Base-by-base conservation (phyloP, 164 flowering plant genomes). In the Magnolia officinalis region DNA sequence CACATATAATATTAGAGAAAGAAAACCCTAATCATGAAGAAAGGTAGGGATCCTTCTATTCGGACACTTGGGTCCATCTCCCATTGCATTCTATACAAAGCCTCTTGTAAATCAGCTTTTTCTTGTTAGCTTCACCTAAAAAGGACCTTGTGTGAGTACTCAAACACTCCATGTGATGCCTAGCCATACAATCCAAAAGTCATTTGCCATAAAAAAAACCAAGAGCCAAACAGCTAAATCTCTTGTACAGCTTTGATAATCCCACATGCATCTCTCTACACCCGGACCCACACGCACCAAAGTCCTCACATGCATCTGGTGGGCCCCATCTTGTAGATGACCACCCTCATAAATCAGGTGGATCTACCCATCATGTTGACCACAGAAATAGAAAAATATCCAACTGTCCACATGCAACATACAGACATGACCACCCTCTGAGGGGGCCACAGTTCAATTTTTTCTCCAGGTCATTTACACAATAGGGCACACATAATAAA, bases 21-120 rank as follows among this genome's bases (percentile, higher is more conserved):
- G 65, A 26, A 75, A 68, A 59, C 73, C 72, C 73, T 75, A 75
- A 75, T 75, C 67, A 75, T 75, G 24, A 29, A 70, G 8, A n/a
- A 8, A 49, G 70, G 65, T 50, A 7, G 58, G 78, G 78, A 58
- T 37, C 6, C 78, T 68, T 69, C 67, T 72, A 55, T 59, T 61
- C 20, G 23, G 73, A 50, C 67, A 69, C 45, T 70, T 68, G 73
- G 67, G 58, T 31, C 78, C 67, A 58, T 58, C 31, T 67, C 55
- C 55, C 68, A 68, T 69, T 37, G 67, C 52, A 75, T 75, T 75
- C 52, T 24, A 24, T n/a, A 26, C 64, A 67, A 67, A 52, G 72
- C 65, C 31, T 31, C 70, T 51, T 24, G 64, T 55, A 51, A 50
- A 24, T 55, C 20, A 31, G 63, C 77, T 52, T 75, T 75, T 67